Percentiles rank a stretch among this genome's conserved stretches.
These are phyloP conservation scores for Penicillium sclerotigenum DNA, from an alignment of 2,329 filamentous ascomycete species.

Conservation along the genomic window DNA sequence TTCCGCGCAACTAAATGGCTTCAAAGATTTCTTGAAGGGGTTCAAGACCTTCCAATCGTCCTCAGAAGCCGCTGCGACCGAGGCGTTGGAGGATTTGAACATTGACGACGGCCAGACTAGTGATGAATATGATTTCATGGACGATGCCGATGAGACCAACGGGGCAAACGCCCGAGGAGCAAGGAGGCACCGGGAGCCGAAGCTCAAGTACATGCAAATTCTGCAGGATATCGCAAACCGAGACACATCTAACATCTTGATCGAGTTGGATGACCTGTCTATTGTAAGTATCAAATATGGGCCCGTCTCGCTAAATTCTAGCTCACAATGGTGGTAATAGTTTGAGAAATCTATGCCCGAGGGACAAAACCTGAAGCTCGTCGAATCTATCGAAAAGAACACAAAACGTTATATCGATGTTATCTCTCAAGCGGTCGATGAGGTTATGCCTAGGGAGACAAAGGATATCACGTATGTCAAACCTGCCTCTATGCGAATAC, in stretches of 20 bases:
- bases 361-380: conserved; percentile 63
- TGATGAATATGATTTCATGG: conserved; percentile 92
- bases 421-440: conserved; percentile 82
- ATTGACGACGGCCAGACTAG: conserved; percentile 83
- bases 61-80: conserved; percentile 65
- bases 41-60: conserved; percentile 75
- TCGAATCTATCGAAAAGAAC: conserved; percentile 83
- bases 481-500: neutral
- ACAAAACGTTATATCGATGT: conserved; percentile 95
- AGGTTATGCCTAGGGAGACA: conserved; percentile 73
- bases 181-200: conserved; percentile 55
- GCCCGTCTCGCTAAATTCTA: neutral
- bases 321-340: conserved; percentile 41
- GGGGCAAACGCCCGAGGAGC: conserved; percentile 45
- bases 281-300: conserved; percentile 52
- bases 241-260: conserved; percentile 68
- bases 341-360: conserved; percentile 72
- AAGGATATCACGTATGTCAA: conserved; percentile 67
- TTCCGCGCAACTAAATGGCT: conserved; percentile 71
- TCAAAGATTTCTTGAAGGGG: conserved; percentile 80
- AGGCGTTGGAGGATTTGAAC: conserved; percentile 78
- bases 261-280: conserved; percentile 86
- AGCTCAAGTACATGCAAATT: conserved; percentile 82
- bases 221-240: conserved; percentile 86
- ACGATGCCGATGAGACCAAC: conserved; percentile 65